Conservation (phyloP, 1,284 basidiomycete species). For the Moniliella sp. region DNA sequence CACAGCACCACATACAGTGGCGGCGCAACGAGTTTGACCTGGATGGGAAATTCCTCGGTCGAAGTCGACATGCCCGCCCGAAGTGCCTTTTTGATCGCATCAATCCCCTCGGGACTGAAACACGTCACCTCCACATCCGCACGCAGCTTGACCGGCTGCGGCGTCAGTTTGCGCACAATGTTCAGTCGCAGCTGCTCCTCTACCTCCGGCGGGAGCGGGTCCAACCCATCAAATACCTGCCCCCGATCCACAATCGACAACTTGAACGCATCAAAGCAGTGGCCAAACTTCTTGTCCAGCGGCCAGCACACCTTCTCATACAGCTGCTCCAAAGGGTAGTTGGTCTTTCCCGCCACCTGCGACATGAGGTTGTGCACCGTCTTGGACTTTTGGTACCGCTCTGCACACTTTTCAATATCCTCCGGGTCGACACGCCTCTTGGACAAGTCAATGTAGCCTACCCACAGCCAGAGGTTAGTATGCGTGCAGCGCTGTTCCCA, state of each 20-base stretch:
- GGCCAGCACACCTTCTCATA: conserved; percentile 89
- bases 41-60: conserved; percentile 78
- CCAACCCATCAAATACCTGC: conserved; percentile 1
- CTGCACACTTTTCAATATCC: conserved; percentile 94
- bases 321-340: conserved; percentile 46
- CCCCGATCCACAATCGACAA: conserved; percentile 52
- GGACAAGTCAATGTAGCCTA: conserved; percentile 96
- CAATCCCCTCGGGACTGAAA: conserved; percentile 89
- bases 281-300: conserved; percentile 67
- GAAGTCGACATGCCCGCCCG: conserved; percentile 65
- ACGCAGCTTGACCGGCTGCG: conserved; percentile 96
- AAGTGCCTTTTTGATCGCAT: conserved; percentile 81
- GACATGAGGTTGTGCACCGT: conserved; percentile 31
- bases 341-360: conserved; percentile 28
- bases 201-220: too few species aligned
- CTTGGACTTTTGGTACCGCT: conserved; percentile 92
- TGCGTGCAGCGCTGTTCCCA: too few species aligned
- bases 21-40: conserved; percentile 85
- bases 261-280: conserved; percentile 95
- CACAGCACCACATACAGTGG: conserved; percentile 88
- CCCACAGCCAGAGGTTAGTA: too few species aligned
- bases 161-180: conserved; percentile 85
- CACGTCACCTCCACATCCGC: conserved; percentile 94
- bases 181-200: conserved; percentile 55
- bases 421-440: conserved; percentile 95